A percentile compares a stretch with the other conserved stretches of the same genome.
Evolutionary conservation across 148 eudicot genomes (phyloP).

Genomic region (Talinum fruticosum): DNA sequence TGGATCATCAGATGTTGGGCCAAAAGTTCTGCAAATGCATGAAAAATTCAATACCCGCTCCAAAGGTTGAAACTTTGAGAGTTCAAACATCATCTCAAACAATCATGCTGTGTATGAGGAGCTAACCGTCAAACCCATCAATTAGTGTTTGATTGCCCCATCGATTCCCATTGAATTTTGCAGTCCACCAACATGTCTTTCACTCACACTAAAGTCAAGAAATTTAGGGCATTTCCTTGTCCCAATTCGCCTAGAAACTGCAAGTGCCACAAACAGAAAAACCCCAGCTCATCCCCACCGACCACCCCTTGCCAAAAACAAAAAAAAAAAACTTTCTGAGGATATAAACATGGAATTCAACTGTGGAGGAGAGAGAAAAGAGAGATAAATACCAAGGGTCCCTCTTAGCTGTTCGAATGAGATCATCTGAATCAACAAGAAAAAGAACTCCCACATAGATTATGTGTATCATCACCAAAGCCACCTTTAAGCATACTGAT

Average conservation of each 20-base stretch:
- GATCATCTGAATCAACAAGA: conserved; percentile 42
- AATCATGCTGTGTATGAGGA: neutral
- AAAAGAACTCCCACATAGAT: conserved; percentile 48
- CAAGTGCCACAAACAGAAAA: neutral
- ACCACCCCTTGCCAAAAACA: neutral
- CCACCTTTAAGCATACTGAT: conserved; percentile 51
- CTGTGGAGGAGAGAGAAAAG: neutral
- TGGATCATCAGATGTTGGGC: neutral
- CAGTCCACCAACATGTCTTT: neutral
- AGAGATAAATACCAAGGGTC: conserved; percentile 62
- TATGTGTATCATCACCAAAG: conserved; percentile 65
- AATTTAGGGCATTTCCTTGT: neutral
- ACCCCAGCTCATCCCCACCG: neutral
- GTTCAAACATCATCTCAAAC: neutral
- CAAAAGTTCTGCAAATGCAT: neutral
- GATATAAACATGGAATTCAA: neutral
- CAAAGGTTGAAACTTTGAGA: neutral
- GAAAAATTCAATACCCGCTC: neutral
- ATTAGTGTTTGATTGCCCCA: neutral
- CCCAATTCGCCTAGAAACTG: neutral
- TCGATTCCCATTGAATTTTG: neutral
- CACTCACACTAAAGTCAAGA: neutral
- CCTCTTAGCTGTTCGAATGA: conserved; percentile 41
- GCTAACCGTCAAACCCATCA: neutral
- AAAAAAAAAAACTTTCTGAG: neutral